Conservation (phyloP, 1,284 basidiomycete genomes). For the Phellinidium pouzarii region DNA sequence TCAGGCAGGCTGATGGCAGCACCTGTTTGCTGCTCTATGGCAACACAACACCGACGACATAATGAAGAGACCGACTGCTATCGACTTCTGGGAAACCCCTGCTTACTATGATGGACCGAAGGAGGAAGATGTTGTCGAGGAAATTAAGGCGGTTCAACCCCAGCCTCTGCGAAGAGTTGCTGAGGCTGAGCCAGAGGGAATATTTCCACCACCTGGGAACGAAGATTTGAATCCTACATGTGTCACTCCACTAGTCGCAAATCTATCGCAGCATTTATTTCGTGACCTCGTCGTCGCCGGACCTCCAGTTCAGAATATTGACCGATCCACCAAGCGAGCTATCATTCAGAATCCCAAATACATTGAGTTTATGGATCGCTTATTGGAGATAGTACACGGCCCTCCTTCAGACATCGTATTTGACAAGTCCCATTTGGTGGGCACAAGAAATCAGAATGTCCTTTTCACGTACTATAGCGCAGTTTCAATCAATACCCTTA, state of each 20-base stretch:
- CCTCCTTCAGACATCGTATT: background rate
- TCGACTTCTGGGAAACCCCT: constrained; percentile 9
- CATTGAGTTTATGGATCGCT: constrained; percentile 8
- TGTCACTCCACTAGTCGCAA: constrained; percentile 51
- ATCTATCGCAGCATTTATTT: constrained; percentile 43
- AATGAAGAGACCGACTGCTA: constrained; percentile 8
- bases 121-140: background rate
- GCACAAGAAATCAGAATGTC: background rate
- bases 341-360: constrained; percentile 11
- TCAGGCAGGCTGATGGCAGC: too few relatives aligned
- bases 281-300: constrained; percentile 51
- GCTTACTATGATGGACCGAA: background rate
- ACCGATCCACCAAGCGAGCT: constrained; percentile 17
- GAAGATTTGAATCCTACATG: constrained; percentile 48
- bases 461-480: background rate
- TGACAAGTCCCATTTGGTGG: background rate
- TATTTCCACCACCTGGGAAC: background rate
- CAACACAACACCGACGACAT: background rate
- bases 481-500: constrained; percentile 1
- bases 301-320: constrained; percentile 25
- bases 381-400: constrained; percentile 10
- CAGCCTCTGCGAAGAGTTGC: background rate
- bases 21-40: background rate
- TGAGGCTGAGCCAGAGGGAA: background rate
- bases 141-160: background rate